These are phyloP conservation scores for Omphalotus olearius DNA, from an alignment of 1,284 basidiomycete genomes.

Conservation along the genomic window DNA sequence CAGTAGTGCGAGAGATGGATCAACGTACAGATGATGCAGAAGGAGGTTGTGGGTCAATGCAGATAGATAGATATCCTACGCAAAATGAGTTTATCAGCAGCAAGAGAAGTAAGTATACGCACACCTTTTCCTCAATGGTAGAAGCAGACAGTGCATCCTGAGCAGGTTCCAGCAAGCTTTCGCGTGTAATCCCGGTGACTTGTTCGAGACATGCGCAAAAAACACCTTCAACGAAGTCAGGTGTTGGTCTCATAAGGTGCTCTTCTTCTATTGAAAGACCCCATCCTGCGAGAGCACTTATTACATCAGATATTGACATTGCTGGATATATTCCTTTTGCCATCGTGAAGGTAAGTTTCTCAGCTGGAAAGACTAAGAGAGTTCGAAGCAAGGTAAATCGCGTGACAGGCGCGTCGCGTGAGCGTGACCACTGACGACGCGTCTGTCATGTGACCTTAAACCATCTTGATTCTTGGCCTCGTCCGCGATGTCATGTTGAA, in stretches of 20 bases:
- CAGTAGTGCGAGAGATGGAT: neutral
- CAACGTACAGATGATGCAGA: constrained; percentile 58
- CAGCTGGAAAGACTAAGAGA: no score
- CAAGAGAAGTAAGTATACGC: constrained; percentile 17
- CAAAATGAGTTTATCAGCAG: constrained; percentile 11
- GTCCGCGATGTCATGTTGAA: no score
- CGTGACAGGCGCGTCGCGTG: no score
- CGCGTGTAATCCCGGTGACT: constrained; percentile 61
- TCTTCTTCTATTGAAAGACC: constrained; percentile 60
- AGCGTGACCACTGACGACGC: no score
- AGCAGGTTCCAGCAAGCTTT: constrained; percentile 56
- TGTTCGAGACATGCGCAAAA: constrained; percentile 69
- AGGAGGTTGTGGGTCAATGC: constrained; percentile 59
- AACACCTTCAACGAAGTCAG: constrained; percentile 66
- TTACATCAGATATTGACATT: constrained; percentile 59
- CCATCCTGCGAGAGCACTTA: constrained; percentile 60
- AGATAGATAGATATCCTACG: constrained; percentile 60
- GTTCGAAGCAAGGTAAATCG: no score
- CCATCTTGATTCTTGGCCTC: no score
- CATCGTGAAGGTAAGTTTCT: constrained; percentile 23
- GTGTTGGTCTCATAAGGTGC: constrained; percentile 65
- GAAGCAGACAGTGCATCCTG: constrained; percentile 50
- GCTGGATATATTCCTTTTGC: constrained; percentile 54
- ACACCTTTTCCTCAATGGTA: constrained; percentile 50
- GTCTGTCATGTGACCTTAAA: no score